Evolutionary conservation across 2,329 filamentous ascomycete species (phyloP).

Genomic region (Thyridium curvatum): DNA sequence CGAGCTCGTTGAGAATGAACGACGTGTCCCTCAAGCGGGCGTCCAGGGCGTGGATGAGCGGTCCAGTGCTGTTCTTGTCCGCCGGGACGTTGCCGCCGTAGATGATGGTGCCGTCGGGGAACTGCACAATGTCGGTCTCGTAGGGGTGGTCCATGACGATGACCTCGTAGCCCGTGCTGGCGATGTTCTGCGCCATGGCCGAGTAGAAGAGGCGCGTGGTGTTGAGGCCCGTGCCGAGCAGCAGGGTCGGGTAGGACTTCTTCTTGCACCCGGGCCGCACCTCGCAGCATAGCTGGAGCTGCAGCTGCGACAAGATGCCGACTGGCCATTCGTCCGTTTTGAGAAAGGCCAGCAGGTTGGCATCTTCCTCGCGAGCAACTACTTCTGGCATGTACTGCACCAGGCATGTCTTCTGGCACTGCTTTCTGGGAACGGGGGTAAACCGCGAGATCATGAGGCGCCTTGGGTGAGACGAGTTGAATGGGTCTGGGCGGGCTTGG

Average conservation of each 20-base stretch:
- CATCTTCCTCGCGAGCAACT: slow-evolving; percentile 10
- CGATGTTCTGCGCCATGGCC: slow-evolving; percentile 29
- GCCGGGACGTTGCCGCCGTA: slow-evolving; percentile 13
- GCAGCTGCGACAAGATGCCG: slow-evolving; percentile 8
- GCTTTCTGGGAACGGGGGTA: slow-evolving; percentile 8
- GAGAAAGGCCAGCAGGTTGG: slow-evolving; percentile 10
- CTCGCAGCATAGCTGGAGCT: slow-evolving; percentile 15
- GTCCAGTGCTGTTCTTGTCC: slow-evolving; percentile 5
- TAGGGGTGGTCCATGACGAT: slow-evolving; percentile 37
- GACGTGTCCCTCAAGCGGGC: slow-evolving; percentile 16
- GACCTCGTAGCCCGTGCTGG: slow-evolving; percentile 32
- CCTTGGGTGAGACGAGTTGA: slow-evolving; percentile 13
- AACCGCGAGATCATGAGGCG: slow-evolving; percentile 17
- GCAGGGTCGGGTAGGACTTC: slow-evolving; percentile 8
- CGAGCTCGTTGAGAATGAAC: slow-evolving; percentile 20
- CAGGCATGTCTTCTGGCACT: slow-evolving; percentile 11
- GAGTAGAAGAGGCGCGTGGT: slow-evolving; percentile 27
- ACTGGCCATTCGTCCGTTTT: slow-evolving; percentile 8
- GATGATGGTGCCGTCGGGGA: slow-evolving; percentile 24
- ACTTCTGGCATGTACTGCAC: slow-evolving; percentile 14
- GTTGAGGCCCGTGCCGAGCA: slow-evolving; percentile 12
- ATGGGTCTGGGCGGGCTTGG: slow-evolving; percentile 25
- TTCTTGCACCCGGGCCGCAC: not conserved
- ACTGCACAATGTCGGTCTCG: slow-evolving; percentile 32
- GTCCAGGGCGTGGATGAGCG: slow-evolving; percentile 11